Conservation (phyloP, 129 eudicot genomes). For the Tagetes erecta region DNA sequence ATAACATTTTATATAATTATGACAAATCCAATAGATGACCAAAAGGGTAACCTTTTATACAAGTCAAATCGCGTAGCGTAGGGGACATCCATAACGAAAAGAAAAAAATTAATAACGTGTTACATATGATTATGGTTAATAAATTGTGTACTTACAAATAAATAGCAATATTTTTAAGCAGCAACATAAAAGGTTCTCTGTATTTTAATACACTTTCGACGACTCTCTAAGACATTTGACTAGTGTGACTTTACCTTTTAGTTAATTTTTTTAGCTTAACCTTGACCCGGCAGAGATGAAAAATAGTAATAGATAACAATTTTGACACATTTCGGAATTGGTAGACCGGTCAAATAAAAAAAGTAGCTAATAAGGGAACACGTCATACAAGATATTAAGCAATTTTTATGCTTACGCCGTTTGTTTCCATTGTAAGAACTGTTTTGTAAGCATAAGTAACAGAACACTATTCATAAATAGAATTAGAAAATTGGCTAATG, state of each 20-base stretch:
- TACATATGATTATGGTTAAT: background rate
- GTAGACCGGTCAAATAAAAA: background rate
- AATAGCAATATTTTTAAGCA: background rate
- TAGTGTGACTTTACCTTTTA: background rate
- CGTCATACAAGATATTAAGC: background rate
- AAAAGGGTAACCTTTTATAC: background rate
- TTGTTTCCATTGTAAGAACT: background rate
- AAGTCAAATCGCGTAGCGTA: background rate
- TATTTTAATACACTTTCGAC: background rate
- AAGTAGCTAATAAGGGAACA: background rate
- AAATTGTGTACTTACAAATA: background rate
- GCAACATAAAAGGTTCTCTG: background rate
- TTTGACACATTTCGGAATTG: background rate
- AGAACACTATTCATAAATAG: background rate
- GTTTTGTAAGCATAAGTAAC: background rate
- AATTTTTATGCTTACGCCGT: background rate
- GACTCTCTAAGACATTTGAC: background rate
- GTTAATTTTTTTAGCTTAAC: constrained; percentile 8
- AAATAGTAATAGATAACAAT: background rate
- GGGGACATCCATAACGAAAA: background rate
- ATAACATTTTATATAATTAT: background rate
- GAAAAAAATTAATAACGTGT: background rate
- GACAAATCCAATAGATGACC: background rate
- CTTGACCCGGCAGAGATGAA: background rate
- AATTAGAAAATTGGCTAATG: background rate